A percentile compares a stretch with the other conserved stretches of the same genome.
These are phyloP conservation scores for Malassezia restricta DNA, from an alignment of 1,284 basidiomycete genomes.

Conservation along the genomic window DNA sequence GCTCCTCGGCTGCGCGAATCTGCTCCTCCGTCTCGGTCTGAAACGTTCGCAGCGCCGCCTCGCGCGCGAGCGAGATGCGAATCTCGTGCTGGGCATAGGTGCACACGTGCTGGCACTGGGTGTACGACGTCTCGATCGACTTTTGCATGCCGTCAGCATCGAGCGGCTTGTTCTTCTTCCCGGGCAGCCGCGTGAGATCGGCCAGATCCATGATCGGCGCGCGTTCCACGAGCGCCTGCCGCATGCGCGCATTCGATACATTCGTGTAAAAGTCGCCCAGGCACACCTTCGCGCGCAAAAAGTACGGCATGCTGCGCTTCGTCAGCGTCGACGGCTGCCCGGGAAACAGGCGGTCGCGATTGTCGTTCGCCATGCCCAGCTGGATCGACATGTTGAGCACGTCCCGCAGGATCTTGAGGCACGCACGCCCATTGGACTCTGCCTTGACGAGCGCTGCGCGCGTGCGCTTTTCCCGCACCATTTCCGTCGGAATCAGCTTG, in stretches of 20 bases:
- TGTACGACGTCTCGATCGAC: slow-evolving; percentile 28
- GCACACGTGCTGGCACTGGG: slow-evolving; percentile 21
- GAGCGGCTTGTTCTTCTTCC: slow-evolving; percentile 19
- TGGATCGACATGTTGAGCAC: slow-evolving; percentile 25
- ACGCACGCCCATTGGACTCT: slow-evolving; percentile 9
- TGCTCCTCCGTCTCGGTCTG: neutral
- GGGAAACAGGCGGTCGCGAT: slow-evolving; percentile 20
- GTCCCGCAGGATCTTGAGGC: slow-evolving; percentile 20
- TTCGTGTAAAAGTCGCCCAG: slow-evolving; percentile 29
- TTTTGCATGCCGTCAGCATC: slow-evolving; percentile 24
- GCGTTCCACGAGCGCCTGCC: slow-evolving; percentile 21
- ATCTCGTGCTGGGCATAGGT: slow-evolving; percentile 23
- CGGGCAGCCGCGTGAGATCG: slow-evolving; percentile 28
- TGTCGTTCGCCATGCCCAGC: slow-evolving; percentile 24
- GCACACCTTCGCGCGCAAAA: slow-evolving; percentile 25
- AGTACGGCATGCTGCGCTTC: slow-evolving; percentile 17
- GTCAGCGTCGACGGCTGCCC: slow-evolving; percentile 15
- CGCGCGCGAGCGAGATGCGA: slow-evolving; percentile 3
- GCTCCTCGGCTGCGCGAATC: neutral
- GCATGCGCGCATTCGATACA: slow-evolving; percentile 25
- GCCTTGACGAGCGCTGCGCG: slow-evolving; percentile 21
- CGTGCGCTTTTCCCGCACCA: slow-evolving; percentile 24
- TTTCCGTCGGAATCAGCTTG: slow-evolving; percentile 21
- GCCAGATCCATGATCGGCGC: slow-evolving; percentile 22
- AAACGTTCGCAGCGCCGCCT: neutral